Evolutionary conservation across 2,329 filamentous ascomycete genomes (phyloP).

Genomic region (Aschersonia sp.): DNA sequence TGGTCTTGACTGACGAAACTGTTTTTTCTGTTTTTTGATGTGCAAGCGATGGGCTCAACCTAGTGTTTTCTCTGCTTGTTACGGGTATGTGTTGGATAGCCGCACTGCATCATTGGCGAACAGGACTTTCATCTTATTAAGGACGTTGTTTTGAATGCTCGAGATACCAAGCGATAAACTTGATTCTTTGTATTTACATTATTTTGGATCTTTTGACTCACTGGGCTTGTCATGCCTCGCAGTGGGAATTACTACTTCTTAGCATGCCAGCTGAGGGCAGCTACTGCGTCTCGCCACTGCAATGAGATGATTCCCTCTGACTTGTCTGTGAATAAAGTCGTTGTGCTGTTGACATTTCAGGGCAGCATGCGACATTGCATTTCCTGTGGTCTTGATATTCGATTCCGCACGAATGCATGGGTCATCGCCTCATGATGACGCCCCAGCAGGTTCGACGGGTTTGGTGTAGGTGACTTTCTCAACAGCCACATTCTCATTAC

Average conservation of each 20-base stretch:
- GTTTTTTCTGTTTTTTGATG: neutral
- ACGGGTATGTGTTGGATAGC: too few species aligned
- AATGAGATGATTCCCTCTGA: too few species aligned
- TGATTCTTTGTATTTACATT: conserved; percentile 16
- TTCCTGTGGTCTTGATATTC: neutral
- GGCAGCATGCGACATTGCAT: neutral
- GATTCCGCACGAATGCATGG: neutral
- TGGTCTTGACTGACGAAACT: neutral
- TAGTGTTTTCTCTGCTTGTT: neutral
- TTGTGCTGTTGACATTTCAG: too few species aligned
- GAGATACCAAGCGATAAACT: conserved; percentile 22
- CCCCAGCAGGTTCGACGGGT: conserved; percentile 44
- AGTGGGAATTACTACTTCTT: too few species aligned
- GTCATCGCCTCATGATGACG: conserved; percentile 25
- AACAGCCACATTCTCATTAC: conserved; percentile 65
- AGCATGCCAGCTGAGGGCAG: too few species aligned
- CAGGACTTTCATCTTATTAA: too few species aligned
- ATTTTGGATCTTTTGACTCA: conserved; percentile 7
- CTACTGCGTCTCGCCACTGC: too few species aligned
- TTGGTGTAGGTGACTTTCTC: conserved; percentile 82
- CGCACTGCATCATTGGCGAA: too few species aligned
- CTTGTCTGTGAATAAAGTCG: too few species aligned
- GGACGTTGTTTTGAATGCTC: conserved; percentile 9
- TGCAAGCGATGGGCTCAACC: too few species aligned
- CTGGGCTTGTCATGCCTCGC: neutral